Base-by-base conservation (phyloP, 768 basidiomycete genomes). In the Lactarius sp. region DNA sequence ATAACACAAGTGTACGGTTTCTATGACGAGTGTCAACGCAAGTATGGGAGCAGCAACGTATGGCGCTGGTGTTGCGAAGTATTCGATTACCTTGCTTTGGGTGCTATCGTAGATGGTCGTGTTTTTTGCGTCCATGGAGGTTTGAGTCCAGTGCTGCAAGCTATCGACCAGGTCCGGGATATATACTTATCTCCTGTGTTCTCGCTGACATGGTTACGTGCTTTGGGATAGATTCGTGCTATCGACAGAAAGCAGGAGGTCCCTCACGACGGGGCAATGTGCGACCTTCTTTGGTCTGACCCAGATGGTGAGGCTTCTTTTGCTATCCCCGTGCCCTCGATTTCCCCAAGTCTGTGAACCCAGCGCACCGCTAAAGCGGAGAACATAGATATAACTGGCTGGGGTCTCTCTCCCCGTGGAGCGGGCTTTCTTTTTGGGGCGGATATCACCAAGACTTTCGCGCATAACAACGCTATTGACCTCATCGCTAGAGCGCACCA, bases 11-110 rank as follows among this genome's bases (percentile, higher is more conserved):
- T 94, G 0, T 94, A 94, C 72, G 91, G 92, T 20, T 93, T 93
- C 71, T 93, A 92, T 75, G 96, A 98, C 75, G 96, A 98, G 73
- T 98, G 96, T 74, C 91, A 94, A 75, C 79, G 95, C 41, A 98
- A 98, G 74, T 98, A 97, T 70, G 95, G 95, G 4, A 86, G 83
- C 70, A 86, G 85, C 64, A 94, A 94, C 74, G 96, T 98, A 60
- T 98, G 96, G 95, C 77, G 96, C 67, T 97, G 94, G 85, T 98
- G 95, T 75, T 98, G 94, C 73, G 95, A 98, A 71, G 94, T 98
- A 9, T 99, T 99, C 69, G 96, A 98, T 74, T 98, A 97, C 75
- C 84, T 98, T 52, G 91, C 92, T 34, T 78, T 98, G 46, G 94
- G 90, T 13, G 96, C 96, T 18, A 86, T 98, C 69, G 94, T 98